phyloP scores from a whole-genome alignment of 495 filamentous ascomycete genomes.

The Penicillium samsonianum region DNA sequence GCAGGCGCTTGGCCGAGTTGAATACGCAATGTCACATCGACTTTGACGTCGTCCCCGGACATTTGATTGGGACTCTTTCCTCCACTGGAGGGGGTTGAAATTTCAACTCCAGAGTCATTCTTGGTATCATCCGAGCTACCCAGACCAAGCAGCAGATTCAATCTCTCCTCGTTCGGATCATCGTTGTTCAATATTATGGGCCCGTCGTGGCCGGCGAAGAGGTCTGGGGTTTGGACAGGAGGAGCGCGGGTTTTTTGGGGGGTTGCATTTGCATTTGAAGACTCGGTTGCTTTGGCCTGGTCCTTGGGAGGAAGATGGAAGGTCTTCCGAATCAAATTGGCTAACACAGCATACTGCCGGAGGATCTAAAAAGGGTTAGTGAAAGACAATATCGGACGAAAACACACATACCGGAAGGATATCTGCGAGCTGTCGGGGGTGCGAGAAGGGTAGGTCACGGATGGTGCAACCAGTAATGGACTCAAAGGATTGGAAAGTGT shows the following conservation, averaged over 20 bases:
- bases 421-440: slow-evolving; percentile 79
- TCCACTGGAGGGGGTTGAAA: slow-evolving; percentile 3
- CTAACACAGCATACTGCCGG: slow-evolving; percentile 72
- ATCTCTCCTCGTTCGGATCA: slow-evolving; percentile 39
- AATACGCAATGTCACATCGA: slow-evolving; percentile 48
- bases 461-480: slow-evolving; percentile 68
- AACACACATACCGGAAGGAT: slow-evolving; percentile 62
- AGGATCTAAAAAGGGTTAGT: slow-evolving; percentile 45
- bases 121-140: slow-evolving; percentile 1
- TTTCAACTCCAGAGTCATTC: not conserved
- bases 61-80: slow-evolving; percentile 2
- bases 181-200: slow-evolving; percentile 43
- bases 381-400: not conserved
- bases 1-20: slow-evolving; percentile 47
- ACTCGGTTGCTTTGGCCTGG: slow-evolving; percentile 11
- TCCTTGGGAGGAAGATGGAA: slow-evolving; percentile 43
- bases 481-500: slow-evolving; percentile 71
- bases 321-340: slow-evolving; percentile 61
- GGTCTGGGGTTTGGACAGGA: slow-evolving; percentile 1
- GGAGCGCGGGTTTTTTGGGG: not conserved
- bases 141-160: slow-evolving; percentile 33
- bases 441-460: slow-evolving; percentile 75
- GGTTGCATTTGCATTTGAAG: slow-evolving; percentile 3
- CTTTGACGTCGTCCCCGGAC: slow-evolving; percentile 34
- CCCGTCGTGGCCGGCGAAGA: slow-evolving; percentile 16